Base-by-base conservation (phyloP, 306 rosid species). In the Acacia melanoxylon region DNA sequence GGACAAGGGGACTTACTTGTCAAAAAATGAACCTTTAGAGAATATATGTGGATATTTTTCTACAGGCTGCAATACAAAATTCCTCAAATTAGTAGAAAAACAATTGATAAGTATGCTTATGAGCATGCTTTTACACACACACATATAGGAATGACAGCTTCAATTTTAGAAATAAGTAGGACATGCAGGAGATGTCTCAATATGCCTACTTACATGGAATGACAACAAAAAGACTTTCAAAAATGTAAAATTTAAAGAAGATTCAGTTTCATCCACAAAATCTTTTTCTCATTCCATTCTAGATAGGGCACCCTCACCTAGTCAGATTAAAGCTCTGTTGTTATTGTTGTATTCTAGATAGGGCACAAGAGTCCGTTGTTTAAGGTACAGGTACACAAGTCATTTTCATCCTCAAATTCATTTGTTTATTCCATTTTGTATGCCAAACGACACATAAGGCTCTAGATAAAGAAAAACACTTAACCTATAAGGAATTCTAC, bases 1-100 rank as follows among this genome's bases (percentile, higher is more conserved):
- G 62, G 62, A 20, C 62, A 54, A 54, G 25, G 49, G 5, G 27
- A 80, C 86, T 87, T 88, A 95, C 99, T 92, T 88, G 49, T 97
- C 99, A 78, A 89, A 92, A 42, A 95, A 66, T 24, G 97, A 92
- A 44, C 72, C 84, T 73, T 86, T 79, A 58, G 92, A 74, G 86
- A 95, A 91, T 70, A 91, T 77, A 20, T 71, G 54, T 8, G 99
- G 99, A 75, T 87, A 93, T 79, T 95, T 93, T 68, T 90, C 95
- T 44, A 70, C 94, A 14, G 99, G 99, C 99, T 95, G 89, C 75
- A 86, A 33, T 37, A 76, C 42, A 31, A 75, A 35, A 44, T 63
- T 78, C 54, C 20, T 40, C 12, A 45, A 78, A 76, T 49, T 71
- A 68, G 71, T 13, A 62, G 75, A 79, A 51, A 31, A 61, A 72